phyloP scores from a whole-genome alignment of 106 monocot genomes.

The Phalaenopsis aphrodite region DNA sequence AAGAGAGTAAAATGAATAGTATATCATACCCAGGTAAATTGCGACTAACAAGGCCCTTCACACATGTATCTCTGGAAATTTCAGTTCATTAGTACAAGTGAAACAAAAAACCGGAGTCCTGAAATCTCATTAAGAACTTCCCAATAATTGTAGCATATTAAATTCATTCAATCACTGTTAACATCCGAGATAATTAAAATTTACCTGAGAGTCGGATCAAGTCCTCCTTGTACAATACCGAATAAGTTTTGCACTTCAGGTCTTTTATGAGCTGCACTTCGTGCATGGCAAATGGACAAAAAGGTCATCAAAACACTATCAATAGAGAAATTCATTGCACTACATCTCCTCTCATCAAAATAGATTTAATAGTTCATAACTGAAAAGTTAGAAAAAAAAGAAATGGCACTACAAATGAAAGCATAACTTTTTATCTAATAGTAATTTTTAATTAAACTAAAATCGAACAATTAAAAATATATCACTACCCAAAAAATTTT shows the following conservation, averaged over 20 bases:
- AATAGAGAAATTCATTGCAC: background rate
- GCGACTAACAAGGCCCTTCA: slow-evolving; percentile 83
- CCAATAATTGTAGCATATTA: background rate
- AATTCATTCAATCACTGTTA: background rate
- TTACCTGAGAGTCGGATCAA: slow-evolving; percentile 96
- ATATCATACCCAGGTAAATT: slow-evolving; percentile 92
- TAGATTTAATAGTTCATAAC: background rate
- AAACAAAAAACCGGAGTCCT: background rate
- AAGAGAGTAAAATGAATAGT: background rate
- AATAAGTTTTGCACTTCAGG: slow-evolving; percentile 87
- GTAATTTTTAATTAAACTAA: background rate
- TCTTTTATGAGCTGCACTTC: slow-evolving; percentile 85
- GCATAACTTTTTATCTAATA: background rate
- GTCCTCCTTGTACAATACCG: slow-evolving; percentile 98
- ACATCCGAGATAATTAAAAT: background rate
- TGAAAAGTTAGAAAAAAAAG: background rate
- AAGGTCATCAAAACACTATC: slow-evolving; percentile 1
- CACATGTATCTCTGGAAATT: slow-evolving; percentile 83
- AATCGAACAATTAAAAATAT: background rate
- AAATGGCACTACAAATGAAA: background rate
- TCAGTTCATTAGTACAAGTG: slow-evolving; percentile 7
- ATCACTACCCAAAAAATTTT: background rate
- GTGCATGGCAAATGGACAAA: slow-evolving; percentile 2
- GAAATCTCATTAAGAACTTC: background rate
- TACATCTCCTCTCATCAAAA: background rate